Evolutionary conservation across 768 basidiomycete species (phyloP).

Genomic region (Gloeopeniophorella convolvens): DNA sequence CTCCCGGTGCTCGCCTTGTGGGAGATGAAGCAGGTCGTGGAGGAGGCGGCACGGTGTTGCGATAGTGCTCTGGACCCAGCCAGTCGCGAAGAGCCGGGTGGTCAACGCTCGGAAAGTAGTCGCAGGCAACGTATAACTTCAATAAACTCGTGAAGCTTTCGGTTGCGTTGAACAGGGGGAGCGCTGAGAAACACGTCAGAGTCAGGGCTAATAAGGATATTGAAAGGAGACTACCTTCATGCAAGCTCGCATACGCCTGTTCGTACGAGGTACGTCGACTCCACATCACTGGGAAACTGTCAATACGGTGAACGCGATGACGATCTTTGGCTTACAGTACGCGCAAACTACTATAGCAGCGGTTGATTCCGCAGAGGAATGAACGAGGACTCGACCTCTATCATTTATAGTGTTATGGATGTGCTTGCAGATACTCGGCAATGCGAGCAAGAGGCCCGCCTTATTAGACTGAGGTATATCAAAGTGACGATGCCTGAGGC

Average conservation of each 20-base stretch:
- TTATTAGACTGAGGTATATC: constrained; percentile 34
- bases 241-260: constrained; percentile 30
- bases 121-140: constrained; percentile 11
- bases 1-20: constrained; percentile 2
- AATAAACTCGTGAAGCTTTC: constrained; percentile 13
- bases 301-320: background rate
- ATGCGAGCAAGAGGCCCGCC: constrained; percentile 38
- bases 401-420: constrained; percentile 36
- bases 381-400: constrained; percentile 46
- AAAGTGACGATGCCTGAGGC: constrained; percentile 37
- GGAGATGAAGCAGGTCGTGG: constrained; percentile 1
- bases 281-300: constrained; percentile 40
- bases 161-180: constrained; percentile 16
- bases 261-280: constrained; percentile 32
- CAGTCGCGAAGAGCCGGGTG: constrained; percentile 12
- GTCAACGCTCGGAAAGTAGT: constrained; percentile 9
- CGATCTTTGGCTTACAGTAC: constrained; percentile 35
- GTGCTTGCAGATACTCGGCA: constrained; percentile 42
- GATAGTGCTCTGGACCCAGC: constrained; percentile 1
- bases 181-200: constrained; percentile 6
- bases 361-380: constrained; percentile 46
- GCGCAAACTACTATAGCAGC: constrained; percentile 49
- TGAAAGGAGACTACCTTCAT: constrained; percentile 3
- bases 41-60: background rate
- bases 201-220: background rate